Percentiles rank a stretch among this genome's conserved stretches.
Evolutionary conservation across 1,139 yeast genomes (phyloP).

Genomic region (Diutina pseudorugosa): DNA sequence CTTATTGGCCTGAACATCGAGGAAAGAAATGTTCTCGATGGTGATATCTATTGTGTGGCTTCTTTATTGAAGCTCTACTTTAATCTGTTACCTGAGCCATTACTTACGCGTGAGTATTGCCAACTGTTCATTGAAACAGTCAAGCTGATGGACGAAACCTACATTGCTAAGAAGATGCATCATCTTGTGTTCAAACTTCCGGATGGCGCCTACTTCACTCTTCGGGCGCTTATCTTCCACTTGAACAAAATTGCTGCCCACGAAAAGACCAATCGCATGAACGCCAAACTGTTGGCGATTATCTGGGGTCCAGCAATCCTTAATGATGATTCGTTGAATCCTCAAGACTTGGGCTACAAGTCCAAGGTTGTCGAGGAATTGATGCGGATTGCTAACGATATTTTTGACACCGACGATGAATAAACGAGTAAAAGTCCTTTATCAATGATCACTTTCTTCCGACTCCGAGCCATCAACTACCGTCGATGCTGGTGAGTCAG

Average conservation of each 20-base stretch:
- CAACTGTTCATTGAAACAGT: slow-evolving; percentile 62
- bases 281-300: slow-evolving; percentile 61
- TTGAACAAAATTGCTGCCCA: slow-evolving; percentile 60
- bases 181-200: slow-evolving; percentile 82
- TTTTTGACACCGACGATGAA: slow-evolving; percentile 60
- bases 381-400: slow-evolving; percentile 73
- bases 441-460: neutral
- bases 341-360: slow-evolving; percentile 72
- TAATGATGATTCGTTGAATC: slow-evolving; percentile 48
- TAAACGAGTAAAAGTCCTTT: neutral
- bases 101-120: slow-evolving; percentile 46
- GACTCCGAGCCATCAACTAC: neutral
- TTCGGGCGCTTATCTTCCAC: slow-evolving; percentile 76
- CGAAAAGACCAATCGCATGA: slow-evolving; percentile 66
- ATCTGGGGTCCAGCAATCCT: slow-evolving; percentile 93
- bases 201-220: slow-evolving; percentile 89
- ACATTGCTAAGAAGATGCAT: slow-evolving; percentile 66
- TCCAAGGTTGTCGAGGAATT: slow-evolving; percentile 77
- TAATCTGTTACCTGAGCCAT: slow-evolving; percentile 57
- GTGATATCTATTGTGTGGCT: slow-evolving; percentile 64
- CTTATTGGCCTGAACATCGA: slow-evolving; percentile 32
- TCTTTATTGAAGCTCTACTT: slow-evolving; percentile 61
- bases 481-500: neutral
- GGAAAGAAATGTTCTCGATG: slow-evolving; percentile 40
- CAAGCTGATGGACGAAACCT: slow-evolving; percentile 37